Conservation (phyloP, 768 basidiomycete genomes). For the Podaxis rugospora region DNA sequence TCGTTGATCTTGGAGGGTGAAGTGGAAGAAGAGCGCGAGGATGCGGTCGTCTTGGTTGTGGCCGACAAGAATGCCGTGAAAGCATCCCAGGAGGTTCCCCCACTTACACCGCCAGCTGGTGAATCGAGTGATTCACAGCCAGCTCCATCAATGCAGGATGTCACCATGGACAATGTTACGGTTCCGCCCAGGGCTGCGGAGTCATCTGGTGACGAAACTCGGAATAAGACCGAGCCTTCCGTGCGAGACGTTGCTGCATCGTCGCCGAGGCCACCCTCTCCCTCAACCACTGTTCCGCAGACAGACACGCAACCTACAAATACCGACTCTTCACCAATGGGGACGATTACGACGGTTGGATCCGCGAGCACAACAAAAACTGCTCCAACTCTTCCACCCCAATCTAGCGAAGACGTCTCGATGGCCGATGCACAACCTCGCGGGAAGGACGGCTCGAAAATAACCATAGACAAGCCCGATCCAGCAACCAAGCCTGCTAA, state of each 20-base stretch:
- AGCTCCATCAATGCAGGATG: background rate
- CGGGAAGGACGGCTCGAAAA: slow-evolving; percentile 6
- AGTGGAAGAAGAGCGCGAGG: slow-evolving; percentile 24
- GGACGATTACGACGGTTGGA: background rate
- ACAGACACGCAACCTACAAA: background rate
- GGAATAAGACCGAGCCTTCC: background rate
- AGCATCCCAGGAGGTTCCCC: slow-evolving; percentile 6
- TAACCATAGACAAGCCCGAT: slow-evolving; percentile 1
- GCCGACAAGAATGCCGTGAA: slow-evolving; percentile 8
- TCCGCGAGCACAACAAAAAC: background rate
- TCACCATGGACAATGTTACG: background rate
- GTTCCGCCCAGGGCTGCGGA: background rate
- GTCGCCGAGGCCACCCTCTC: background rate
- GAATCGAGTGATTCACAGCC: slow-evolving; percentile 3
- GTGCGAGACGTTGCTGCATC: background rate
- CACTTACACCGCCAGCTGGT: background rate
- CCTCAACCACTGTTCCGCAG: background rate
- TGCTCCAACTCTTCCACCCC: slow-evolving; percentile 3
- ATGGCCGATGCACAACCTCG: slow-evolving; percentile 4
- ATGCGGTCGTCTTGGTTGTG: slow-evolving; percentile 9
- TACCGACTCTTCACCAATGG: slow-evolving; percentile 3
- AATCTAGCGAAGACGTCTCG: slow-evolving; percentile 6
- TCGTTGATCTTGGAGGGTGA: slow-evolving; percentile 32
- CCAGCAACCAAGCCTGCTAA: slow-evolving; percentile 10
- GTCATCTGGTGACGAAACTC: background rate